phyloP scores from a whole-genome alignment of 805 yeast species.

The Metschnikowia henanensis region DNA sequence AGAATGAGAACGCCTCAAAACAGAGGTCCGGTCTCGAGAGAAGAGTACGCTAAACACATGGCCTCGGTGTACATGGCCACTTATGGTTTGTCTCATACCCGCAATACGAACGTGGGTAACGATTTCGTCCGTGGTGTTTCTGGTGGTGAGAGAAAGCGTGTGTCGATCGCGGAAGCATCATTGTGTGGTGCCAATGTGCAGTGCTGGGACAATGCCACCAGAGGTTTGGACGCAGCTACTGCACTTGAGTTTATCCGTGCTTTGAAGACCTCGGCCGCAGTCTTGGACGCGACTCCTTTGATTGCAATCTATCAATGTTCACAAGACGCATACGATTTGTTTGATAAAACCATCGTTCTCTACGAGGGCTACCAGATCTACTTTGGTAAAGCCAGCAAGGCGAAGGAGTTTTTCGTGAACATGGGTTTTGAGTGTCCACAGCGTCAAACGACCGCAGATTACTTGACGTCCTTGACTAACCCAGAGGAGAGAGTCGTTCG shows the following conservation, averaged over 20 bases:
- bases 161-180: conserved; percentile 63
- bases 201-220: conserved; percentile 69
- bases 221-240: conserved; percentile 69
- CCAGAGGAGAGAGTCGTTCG: conserved; percentile 55
- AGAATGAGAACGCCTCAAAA: conserved; percentile 58
- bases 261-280: conserved; percentile 53
- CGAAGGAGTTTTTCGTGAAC: conserved; percentile 51
- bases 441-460: conserved; percentile 70
- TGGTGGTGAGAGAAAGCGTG: conserved; percentile 73
- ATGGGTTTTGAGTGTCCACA: conserved; percentile 65
- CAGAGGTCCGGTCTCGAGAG: conserved; percentile 58
- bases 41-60: conserved; percentile 45
- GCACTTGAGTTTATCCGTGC: conserved; percentile 65
- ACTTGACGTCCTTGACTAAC: conserved; percentile 64
- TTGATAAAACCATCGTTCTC: conserved; percentile 60
- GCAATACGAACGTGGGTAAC: conserved; percentile 59
- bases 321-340: conserved; percentile 59
- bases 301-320: conserved; percentile 71
- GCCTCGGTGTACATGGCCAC: conserved; percentile 44
- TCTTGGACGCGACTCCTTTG: conserved; percentile 55
- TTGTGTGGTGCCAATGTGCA: conserved; percentile 45
- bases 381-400: conserved; percentile 54
- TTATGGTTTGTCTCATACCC: conserved; percentile 53
- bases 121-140: conserved; percentile 67
- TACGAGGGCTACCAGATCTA: conserved; percentile 63